Base-by-base conservation (phyloP, 768 basidiomycete genomes). In the Lyophyllum semitale region DNA sequence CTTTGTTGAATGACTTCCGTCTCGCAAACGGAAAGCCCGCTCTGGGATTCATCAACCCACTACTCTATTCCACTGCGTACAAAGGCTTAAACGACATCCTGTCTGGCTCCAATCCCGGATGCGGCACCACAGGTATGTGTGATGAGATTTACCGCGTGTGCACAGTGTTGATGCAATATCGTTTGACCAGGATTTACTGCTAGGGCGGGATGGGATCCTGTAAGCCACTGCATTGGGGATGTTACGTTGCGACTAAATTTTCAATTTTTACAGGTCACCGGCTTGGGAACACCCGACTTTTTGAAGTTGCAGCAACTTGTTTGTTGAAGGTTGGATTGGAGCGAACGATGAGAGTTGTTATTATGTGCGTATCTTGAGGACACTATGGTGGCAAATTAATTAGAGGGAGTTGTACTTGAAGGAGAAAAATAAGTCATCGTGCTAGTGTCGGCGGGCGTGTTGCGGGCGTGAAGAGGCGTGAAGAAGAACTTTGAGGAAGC, bases 281-380 rank as follows among this genome's bases (percentile, higher is more conserved):
- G 84, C 15, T 69, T 84, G 22, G 85, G 85, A 4, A 86, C 84
- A 6, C 84, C 84, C n/a, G 77, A 85, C 61, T 88, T 84, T 64
- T 62, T 72, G 44, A 77, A 75, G 54, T 67, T 88, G 52, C 73
- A 76, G 60, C 56, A 68, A 20, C 70, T 82, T 11, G 76, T 81
- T 59, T 76, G n/a, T n/a, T n/a, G 61, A 62, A n/a, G n/a, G n/a
- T n/a, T n/a, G n/a, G n/a, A n/a, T n/a, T n/a, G n/a, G n/a, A n/a
- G n/a, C n/a, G n/a, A n/a, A n/a, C n/a, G n/a, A n/a, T n/a, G n/a
- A n/a, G n/a, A n/a, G n/a, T n/a, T n/a, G n/a, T n/a, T n/a, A n/a
- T n/a, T n/a, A n/a, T n/a, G n/a, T n/a, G n/a, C n/a, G n/a, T n/a
- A n/a, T n/a, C n/a, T n/a, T n/a, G n/a, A n/a, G n/a, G n/a, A n/a